These are phyloP conservation scores for Boletus speciosus DNA, from an alignment of 768 basidiomycete species.

Conservation along the genomic window DNA sequence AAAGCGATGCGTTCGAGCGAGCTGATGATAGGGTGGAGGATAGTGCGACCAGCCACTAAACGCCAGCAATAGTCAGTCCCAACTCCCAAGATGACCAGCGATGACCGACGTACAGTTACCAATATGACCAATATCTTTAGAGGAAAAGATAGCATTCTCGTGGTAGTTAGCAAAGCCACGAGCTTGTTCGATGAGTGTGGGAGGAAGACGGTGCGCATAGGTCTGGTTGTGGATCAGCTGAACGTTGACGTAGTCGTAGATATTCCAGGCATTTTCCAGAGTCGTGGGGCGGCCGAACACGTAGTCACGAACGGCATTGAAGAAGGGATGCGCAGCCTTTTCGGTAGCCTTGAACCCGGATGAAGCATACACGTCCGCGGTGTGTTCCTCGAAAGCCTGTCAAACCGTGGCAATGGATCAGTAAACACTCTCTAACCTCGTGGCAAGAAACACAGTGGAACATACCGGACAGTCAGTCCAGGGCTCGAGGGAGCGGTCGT, in stretches of 20 bases:
- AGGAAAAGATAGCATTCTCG: slow-evolving; percentile 72
- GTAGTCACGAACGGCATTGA: slow-evolving; percentile 62
- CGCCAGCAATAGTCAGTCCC: slow-evolving; percentile 7
- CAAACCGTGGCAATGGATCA: slow-evolving; percentile 10
- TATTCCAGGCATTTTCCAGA: slow-evolving; percentile 74
- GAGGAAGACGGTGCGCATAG: slow-evolving; percentile 76
- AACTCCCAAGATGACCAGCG: not conserved
- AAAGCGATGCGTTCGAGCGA: slow-evolving; percentile 77
- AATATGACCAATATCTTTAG: slow-evolving; percentile 56
- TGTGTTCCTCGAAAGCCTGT: slow-evolving; percentile 65
- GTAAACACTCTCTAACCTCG: not conserved
- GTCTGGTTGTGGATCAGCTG: slow-evolving; percentile 79
- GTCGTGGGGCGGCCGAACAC: slow-evolving; percentile 64
- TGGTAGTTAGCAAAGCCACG: slow-evolving; percentile 76
- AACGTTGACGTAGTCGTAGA: slow-evolving; percentile 76
- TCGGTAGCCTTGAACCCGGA: slow-evolving; percentile 60
- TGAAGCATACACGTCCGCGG: slow-evolving; percentile 57
- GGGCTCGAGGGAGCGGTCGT: slow-evolving; percentile 79
- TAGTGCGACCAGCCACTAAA: slow-evolving; percentile 77
- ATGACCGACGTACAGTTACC: slow-evolving; percentile 64
- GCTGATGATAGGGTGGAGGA: slow-evolving; percentile 65
- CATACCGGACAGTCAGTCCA: slow-evolving; percentile 64
- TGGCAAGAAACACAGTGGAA: not conserved
- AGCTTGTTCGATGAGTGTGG: slow-evolving; percentile 71
- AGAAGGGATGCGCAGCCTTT: slow-evolving; percentile 61